Evolutionary conservation across 1,139 yeast species (phyloP).

Genomic region (Zygosaccharomyces sapae): DNA sequence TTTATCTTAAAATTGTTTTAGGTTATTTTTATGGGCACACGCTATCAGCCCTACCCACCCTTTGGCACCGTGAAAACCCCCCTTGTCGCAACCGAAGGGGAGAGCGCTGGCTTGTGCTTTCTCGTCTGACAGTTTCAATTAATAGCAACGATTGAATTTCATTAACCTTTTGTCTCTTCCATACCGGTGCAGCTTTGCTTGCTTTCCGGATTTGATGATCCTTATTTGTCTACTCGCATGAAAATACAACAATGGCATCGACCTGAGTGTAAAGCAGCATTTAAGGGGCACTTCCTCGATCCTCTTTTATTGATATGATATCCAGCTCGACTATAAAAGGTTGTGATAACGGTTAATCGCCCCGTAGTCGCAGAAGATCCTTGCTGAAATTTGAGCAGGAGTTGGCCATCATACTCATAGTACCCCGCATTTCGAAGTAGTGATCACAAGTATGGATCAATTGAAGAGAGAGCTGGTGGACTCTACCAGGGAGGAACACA

Average conservation of each 20-base stretch:
- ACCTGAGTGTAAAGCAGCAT: not conserved
- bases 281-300: constrained; percentile 1
- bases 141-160: not conserved
- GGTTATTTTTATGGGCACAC: not conserved
- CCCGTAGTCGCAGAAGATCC: too few relatives aligned
- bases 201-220: not conserved
- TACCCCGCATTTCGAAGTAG: too few relatives aligned
- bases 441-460: constrained; percentile 16
- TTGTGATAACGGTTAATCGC: not conserved
- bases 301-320: not conserved
- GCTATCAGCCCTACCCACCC: not conserved
- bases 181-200: not conserved
- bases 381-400: not conserved
- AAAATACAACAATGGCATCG: not conserved
- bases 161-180: not conserved
- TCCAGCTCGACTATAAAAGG: not conserved
- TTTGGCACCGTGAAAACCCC: not conserved
- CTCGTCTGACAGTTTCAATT: not conserved
- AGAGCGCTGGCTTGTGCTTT: too few relatives aligned
- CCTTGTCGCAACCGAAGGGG: too few relatives aligned
- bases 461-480: constrained; percentile 33
- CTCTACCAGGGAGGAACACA: constrained; percentile 60
- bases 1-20: too few relatives aligned
- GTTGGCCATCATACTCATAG: too few relatives aligned
- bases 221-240: not conserved